phyloP scores from a whole-genome alignment of 345 rosid species.

The Isatis tinctoria region DNA sequence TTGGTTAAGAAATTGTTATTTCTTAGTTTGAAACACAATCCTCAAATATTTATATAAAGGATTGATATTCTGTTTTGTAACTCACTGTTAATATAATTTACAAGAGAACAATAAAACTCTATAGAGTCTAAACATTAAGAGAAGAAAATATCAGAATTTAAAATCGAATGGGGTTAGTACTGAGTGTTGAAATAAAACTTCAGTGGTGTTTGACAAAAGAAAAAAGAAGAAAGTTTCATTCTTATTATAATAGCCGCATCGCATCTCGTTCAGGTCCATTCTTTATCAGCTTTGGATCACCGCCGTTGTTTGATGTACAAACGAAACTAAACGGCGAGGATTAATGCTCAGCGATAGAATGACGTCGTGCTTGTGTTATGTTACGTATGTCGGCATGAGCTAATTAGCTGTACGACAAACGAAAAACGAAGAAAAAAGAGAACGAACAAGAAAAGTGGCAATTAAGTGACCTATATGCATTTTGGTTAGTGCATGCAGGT shows the following conservation, averaged over 20 bases:
- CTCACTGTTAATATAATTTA: not conserved
- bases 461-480: constrained; percentile 4
- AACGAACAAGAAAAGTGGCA: not conserved
- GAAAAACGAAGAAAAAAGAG: not conserved
- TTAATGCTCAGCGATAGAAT: not conserved
- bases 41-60: not conserved
- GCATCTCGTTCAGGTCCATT: not conserved
- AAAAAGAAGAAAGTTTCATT: too few species aligned
- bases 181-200: not conserved
- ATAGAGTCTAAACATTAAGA: not conserved
- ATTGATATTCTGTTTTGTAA: not conserved
- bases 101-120: not conserved
- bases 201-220: not conserved
- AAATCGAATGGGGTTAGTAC: not conserved
- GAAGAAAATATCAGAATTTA: not conserved
- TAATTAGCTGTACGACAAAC: not conserved
- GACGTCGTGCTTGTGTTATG: constrained; percentile 16
- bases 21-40: not conserved
- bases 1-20: not conserved
- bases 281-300: constrained; percentile 4
- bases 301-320: not conserved
- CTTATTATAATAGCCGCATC: not conserved
- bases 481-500: constrained; percentile 16
- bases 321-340: not conserved
- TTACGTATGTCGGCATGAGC: constrained; percentile 26